These are phyloP conservation scores for Septoria petroselini DNA, from an alignment of 2,329 filamentous ascomycete species.

Conservation along the genomic window DNA sequence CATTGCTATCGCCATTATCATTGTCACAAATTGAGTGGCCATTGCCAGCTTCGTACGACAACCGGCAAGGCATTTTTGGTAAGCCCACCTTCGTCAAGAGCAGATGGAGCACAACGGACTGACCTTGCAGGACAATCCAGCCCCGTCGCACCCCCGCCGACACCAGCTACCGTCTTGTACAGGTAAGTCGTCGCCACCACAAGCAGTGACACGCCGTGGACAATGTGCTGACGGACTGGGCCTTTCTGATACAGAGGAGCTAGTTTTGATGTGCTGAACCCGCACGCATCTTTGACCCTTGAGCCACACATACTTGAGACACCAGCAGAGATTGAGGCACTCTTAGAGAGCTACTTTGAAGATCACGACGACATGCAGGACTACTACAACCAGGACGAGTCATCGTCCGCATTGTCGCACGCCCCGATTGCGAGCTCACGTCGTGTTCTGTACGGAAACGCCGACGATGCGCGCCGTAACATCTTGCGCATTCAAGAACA, in stretches of 20 bases:
- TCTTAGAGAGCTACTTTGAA: conserved; percentile 36
- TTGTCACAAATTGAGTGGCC: conserved; percentile 35
- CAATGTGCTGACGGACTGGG: too few species aligned
- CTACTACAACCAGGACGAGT: conserved; percentile 18
- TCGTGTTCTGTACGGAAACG: conserved; percentile 30
- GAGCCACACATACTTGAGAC: conserved; percentile 33
- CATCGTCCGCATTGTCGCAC: conserved; percentile 19
- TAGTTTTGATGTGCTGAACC: conserved; percentile 38
- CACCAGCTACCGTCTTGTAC: conserved; percentile 34
- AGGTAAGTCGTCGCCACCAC: neutral
- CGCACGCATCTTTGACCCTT: conserved; percentile 36
- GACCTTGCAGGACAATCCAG: conserved; percentile 26
- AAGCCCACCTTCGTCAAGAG: conserved; percentile 11
- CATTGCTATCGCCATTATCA: conserved; percentile 26
- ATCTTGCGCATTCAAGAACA: conserved; percentile 27
- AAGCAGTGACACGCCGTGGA: too few species aligned
- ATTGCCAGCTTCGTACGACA: conserved; percentile 29
- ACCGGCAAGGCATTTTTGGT: conserved; percentile 33
- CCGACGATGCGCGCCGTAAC: conserved; percentile 30
- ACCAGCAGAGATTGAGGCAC: conserved; percentile 36
- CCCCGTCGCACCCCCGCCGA: conserved; percentile 23
- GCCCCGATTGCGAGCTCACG: conserved; percentile 22
- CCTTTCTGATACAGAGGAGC: conserved; percentile 24
- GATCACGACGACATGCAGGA: conserved; percentile 16
- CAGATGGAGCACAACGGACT: conserved; percentile 5